Evolutionary conservation across 495 filamentous ascomycete species (phyloP).

Genomic region (Neurospora sp.): DNA sequence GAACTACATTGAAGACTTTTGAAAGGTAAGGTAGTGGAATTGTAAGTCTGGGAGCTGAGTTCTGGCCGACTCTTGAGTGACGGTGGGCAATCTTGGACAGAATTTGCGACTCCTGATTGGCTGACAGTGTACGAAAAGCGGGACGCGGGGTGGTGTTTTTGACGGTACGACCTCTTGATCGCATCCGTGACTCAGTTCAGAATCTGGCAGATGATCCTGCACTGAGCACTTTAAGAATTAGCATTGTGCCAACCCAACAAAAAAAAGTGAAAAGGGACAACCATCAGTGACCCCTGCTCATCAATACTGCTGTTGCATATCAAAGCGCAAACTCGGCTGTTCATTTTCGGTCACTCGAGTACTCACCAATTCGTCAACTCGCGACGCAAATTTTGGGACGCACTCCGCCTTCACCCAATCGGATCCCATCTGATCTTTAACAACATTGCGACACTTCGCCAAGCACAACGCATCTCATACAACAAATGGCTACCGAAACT

Average conservation of each 20-base stretch:
- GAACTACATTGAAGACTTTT: neutral
- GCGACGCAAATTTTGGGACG: neutral
- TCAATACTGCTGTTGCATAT: neutral
- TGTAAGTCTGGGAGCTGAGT: neutral
- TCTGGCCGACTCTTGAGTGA: neutral
- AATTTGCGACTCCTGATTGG: neutral
- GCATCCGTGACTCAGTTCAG: neutral
- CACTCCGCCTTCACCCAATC: neutral
- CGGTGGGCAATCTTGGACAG: neutral
- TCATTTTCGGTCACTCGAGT: neutral
- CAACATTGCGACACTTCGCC: neutral
- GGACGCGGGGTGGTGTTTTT: neutral
- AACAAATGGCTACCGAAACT: slow-evolving; percentile 17
- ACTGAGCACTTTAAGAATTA: neutral
- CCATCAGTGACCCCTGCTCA: neutral
- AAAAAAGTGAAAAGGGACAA: neutral
- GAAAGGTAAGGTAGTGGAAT: neutral
- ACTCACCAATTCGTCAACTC: neutral
- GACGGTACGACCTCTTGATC: neutral
- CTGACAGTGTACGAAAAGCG: neutral
- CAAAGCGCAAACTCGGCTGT: neutral
- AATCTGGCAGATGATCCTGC: neutral
- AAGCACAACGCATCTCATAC: neutral
- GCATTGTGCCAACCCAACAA: neutral
- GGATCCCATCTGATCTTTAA: neutral